Base-by-base conservation (phyloP, 1,284 basidiomycete species). In the Tilletia setariae region DNA sequence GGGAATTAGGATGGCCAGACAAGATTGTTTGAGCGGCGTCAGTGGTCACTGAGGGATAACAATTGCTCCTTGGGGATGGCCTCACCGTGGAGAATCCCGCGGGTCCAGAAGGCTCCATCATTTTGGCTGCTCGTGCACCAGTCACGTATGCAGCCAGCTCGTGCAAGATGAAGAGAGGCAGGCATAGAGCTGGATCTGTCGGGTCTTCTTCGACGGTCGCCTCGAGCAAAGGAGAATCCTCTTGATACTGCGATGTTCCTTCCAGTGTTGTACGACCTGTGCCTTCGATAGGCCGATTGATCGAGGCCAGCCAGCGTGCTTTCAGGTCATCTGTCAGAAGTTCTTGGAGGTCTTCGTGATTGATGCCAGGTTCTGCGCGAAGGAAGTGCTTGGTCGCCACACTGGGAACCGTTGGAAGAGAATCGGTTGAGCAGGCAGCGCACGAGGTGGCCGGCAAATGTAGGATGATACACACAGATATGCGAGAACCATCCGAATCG, bases 101-200 rank as follows among this genome's bases (percentile, higher is more conserved):
- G 1, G 72, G 72, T 13, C 74, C 74, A 7, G 71, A 35, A 11
- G 72, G 70, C 23, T 75, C 67, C 43, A 77, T 64, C 25, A 75
- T 53, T 1, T 70, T 71, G 2, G 68, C 62, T 15, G 68, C 68
- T 19, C 73, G 67, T 16, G 64, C 63, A 7, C 68, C 70, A n/a
- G 70, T 64, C 9, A 76, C 62, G 65, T 77, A 77, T 19, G 25
- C 35, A 47, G 63, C 62, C 0, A 77, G 69, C 23, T 74, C 69
- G 46, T 70, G 63, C 1, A 74, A 68, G 61, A 73, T 71, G 30
- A 70, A 68, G 6, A 53, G 61, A 1, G 74, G 68, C 1, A 73
- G 49, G 25, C 46, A 68, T 32, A 63, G 23, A 25, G 28, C 47
- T 28, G 30, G 67, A 9, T 61, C 56, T 19, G 28, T 30, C 28